Percentiles rank a stretch among this genome's conserved stretches.
Conservation (phyloP, 2,329 filamentous ascomycete species). For the Alternaria metachromatica region DNA sequence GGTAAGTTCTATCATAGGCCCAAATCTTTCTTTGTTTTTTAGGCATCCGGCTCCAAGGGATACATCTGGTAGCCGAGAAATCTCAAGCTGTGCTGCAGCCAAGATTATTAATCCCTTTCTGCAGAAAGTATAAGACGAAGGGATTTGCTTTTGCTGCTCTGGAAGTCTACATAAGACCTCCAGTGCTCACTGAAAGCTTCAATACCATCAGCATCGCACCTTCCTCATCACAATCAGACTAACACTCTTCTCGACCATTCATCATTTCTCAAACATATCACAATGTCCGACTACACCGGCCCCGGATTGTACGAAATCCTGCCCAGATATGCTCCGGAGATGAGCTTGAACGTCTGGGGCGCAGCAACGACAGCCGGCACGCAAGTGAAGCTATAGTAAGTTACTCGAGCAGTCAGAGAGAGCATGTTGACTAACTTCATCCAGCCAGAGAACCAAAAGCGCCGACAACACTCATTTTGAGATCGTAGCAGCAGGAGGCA, state of each 20-base stretch:
- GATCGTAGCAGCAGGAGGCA: conserved; percentile 1
- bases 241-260: background rate
- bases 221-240: background rate
- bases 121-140: background rate
- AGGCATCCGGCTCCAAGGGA: background rate
- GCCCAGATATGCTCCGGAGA: background rate
- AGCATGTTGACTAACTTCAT: background rate
- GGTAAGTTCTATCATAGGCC: background rate
- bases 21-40: background rate
- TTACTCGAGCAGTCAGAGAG: background rate
- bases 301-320: conserved; percentile 1
- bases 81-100: background rate
- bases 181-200: too few species aligned
- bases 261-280: background rate
- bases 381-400: conserved; percentile 1
- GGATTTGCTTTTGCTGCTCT: background rate
- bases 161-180: background rate
- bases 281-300: conserved; percentile 5
- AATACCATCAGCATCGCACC: background rate
- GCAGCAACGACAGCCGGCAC: background rate
- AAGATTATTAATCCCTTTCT: background rate
- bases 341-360: background rate
- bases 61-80: background rate
- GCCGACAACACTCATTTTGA: background rate
- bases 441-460: background rate